Percentiles rank a stretch among this genome's conserved stretches.
Conservation (phyloP, 176 grass and related monocot species). For the Oryza punctata region DNA sequence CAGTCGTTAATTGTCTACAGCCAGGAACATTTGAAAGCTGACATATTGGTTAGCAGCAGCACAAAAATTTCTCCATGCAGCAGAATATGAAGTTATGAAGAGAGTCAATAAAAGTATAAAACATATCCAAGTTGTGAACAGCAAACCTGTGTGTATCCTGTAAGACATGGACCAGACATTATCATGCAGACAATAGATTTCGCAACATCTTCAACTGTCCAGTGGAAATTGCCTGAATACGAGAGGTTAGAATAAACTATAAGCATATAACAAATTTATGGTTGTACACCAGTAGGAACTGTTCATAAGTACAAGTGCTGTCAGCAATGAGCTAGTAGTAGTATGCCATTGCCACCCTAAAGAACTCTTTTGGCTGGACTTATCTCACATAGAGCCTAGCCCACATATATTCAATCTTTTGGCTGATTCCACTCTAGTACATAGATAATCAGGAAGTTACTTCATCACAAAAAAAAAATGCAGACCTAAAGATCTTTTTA, state of each 20-base stretch:
- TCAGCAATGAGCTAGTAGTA: background rate
- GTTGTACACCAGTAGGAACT: conserved; percentile 1
- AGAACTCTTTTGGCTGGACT: background rate
- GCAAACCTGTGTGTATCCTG: conserved; percentile 90
- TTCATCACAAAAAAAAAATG: background rate
- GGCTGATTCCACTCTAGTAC: background rate
- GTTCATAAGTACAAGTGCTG: background rate
- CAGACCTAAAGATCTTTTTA: background rate
- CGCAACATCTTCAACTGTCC: conserved; percentile 89
- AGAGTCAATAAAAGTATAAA: background rate
- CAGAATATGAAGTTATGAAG: background rate
- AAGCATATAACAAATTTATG: conserved; percentile 9
- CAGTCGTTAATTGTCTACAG: conserved; percentile 96
- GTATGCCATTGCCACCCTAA: conserved; percentile 6
- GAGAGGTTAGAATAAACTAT: conserved; percentile 1
- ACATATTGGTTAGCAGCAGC: conserved; percentile 28
- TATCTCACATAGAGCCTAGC: background rate
- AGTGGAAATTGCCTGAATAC: conserved; percentile 92
- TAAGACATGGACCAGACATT: conserved; percentile 95
- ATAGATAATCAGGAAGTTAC: background rate
- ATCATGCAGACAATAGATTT: conserved; percentile 98
- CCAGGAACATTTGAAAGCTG: conserved; percentile 42
- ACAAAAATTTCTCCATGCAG: conserved; percentile 13
- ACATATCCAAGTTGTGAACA: conserved; percentile 5
- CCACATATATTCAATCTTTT: background rate